Evolutionary conservation across 768 basidiomycete species (phyloP), one percentile per base, ranked within the genome.

Genomic region (Gymnopilus junonius): DNA sequence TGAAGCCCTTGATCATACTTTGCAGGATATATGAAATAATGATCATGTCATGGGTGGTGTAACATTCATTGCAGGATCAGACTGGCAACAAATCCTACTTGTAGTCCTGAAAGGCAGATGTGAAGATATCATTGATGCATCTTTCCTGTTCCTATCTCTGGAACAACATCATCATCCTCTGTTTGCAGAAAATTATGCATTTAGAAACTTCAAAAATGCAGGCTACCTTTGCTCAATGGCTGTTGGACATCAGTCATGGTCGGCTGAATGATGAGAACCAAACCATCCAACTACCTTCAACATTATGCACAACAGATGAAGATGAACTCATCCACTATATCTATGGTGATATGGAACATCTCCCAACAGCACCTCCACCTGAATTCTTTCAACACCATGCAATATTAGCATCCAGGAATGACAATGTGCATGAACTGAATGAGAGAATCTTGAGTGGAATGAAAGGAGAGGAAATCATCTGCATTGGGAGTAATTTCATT

Each of bases 61-160:
- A 1, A 63, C 58, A 20, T 45, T 42, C 1, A 25, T 63, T 6
- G 37, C 61, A 39, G 62, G 65, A 45, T 62, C 62, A 1, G 61
- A 66, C 34, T 66, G 50, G 79, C 74, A 74, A 6, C 84, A 85
- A 63, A 83, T 69, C 0, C 73, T 85, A 0, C 83, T 82, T 40
- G 79, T 85, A 0, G 70, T 85, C 8, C 67, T 58, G 0, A 66
- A 74, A 62, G 82, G 81, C 0, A 69, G 72, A 4, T 57, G 76
- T 37, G 70, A 71, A 37, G 72, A 82, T 10, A 80, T 83, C 69
- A 71, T 83, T 75, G 45, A 64, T 46, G 66, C 69, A 1, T 59
- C 66, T n/a, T n/a, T n/a, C 0, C 4, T 70, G 0, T 59, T 70
- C 69, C 8, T 20, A 42, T 21, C 53, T 70, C 0, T 70, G 69